Conservation (phyloP, 345 rosid genomes). For the Eucalyptus polyanthemos region DNA sequence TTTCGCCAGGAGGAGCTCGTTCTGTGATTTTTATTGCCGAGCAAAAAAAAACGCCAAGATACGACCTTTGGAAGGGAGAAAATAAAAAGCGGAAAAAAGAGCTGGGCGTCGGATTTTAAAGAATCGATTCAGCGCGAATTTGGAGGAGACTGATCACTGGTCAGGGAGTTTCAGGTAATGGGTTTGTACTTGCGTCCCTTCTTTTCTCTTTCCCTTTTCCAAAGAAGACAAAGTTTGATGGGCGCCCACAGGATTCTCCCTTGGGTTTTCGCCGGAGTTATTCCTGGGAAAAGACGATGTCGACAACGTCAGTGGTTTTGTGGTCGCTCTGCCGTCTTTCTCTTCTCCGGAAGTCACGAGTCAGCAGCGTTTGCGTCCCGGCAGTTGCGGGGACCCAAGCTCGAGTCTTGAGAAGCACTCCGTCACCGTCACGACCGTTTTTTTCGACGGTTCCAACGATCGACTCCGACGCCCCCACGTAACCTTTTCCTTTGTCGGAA, state of each 20-base stretch:
- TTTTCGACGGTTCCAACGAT: neutral
- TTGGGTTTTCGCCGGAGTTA: neutral
- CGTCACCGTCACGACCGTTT: neutral
- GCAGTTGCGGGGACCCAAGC: neutral
- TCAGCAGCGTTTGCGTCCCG: neutral
- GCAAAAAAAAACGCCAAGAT: neutral
- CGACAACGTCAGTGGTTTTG: neutral
- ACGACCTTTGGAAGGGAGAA: neutral
- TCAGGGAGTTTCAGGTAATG: neutral
- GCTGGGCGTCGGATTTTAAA: neutral
- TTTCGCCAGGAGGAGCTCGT: neutral
- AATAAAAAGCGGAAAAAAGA: neutral
- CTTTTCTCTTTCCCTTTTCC: neutral
- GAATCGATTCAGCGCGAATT: neutral
- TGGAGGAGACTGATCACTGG: neutral
- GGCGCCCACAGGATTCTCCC: conserved; percentile 6
- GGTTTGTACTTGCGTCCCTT: neutral
- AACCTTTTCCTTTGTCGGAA: neutral
- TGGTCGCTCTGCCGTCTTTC: neutral
- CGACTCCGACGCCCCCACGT: neutral
- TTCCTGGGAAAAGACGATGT: neutral
- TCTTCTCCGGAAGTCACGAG: neutral
- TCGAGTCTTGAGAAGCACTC: neutral
- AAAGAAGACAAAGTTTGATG: neutral
- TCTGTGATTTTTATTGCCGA: neutral